Evolutionary conservation across 1,284 basidiomycete genomes (phyloP).

Genomic region (Ceratobasidium sp.): DNA sequence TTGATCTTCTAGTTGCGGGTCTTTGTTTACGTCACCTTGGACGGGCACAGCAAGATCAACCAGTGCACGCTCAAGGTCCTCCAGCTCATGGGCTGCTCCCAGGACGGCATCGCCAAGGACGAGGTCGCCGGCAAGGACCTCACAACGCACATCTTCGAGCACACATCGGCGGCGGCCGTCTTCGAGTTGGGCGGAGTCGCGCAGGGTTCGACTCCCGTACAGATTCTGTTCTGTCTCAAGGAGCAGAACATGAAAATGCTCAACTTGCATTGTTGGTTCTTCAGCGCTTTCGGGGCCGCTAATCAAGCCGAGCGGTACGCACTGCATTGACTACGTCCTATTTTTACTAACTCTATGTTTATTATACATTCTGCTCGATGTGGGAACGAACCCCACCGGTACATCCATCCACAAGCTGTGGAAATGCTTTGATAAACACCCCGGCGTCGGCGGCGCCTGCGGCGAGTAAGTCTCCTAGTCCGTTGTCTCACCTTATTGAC

Average conservation of each 20-base stretch:
- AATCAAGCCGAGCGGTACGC: conserved; percentile 79
- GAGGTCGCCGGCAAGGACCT: conserved; percentile 86
- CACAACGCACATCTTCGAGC: conserved; percentile 93
- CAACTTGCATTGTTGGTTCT: conserved; percentile 95
- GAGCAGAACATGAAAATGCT: conserved; percentile 97
- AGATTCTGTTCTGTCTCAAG: conserved; percentile 92
- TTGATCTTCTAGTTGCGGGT: conserved; percentile 44
- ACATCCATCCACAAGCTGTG: conserved; percentile 96
- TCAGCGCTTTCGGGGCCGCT: conserved; percentile 94
- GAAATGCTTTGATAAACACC: conserved; percentile 94
- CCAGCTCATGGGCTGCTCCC: conserved; percentile 72
- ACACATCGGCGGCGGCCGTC: too few relatives aligned
- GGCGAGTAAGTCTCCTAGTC: conserved; percentile 73
- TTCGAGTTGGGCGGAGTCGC: conserved; percentile 83
- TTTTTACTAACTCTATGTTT: conserved; percentile 39
- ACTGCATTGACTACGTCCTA: neutral
- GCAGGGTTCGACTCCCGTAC: conserved; percentile 82
- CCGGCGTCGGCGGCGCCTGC: conserved; percentile 93
- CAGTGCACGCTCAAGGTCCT: conserved; percentile 83
- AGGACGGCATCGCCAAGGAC: conserved; percentile 91
- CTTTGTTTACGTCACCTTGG: conserved; percentile 67
- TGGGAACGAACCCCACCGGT: conserved; percentile 79
- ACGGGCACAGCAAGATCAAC: conserved; percentile 87
- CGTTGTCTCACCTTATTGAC: neutral
- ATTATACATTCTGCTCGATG: conserved; percentile 53